Percentiles rank a stretch among this genome's conserved stretches.
phyloP scores from a whole-genome alignment of 495 filamentous ascomycete genomes.

The Diplogelasinospora grovesii region DNA sequence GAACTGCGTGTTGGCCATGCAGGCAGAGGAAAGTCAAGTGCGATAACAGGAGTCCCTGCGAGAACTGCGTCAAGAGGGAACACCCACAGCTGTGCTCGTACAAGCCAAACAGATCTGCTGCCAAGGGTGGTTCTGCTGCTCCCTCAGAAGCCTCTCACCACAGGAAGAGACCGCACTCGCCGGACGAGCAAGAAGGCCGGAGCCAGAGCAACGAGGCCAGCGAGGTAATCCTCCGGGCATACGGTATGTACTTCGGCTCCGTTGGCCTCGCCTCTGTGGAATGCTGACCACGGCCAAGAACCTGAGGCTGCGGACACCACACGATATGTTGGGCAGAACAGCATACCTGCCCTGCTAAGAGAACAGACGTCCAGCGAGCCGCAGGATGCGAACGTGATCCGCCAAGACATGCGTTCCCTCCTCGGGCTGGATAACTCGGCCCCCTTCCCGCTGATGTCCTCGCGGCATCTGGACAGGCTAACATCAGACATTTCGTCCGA shows the following conservation, averaged over 20 bases:
- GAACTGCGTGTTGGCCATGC: slow-evolving; percentile 66
- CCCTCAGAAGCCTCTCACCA: slow-evolving; percentile 24
- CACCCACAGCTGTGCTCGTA: slow-evolving; percentile 67
- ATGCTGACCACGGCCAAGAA: slow-evolving; percentile 35
- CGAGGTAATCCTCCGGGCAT: slow-evolving; percentile 31
- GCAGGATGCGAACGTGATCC: slow-evolving; percentile 42
- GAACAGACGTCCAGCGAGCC: slow-evolving; percentile 48
- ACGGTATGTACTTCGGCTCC: slow-evolving; percentile 18
- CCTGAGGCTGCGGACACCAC: slow-evolving; percentile 56
- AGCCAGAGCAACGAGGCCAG: slow-evolving; percentile 35
- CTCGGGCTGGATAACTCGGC: slow-evolving; percentile 79
- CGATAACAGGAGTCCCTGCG: slow-evolving; percentile 65
- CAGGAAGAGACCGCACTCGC: slow-evolving; percentile 43
- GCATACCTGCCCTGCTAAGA: slow-evolving; percentile 59
- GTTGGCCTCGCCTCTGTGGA: neutral
- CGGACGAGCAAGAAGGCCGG: slow-evolving; percentile 30
- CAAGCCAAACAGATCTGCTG: slow-evolving; percentile 58
- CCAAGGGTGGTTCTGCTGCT: slow-evolving; percentile 30
- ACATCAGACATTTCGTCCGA: slow-evolving; percentile 63
- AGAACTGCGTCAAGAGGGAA: slow-evolving; percentile 67
- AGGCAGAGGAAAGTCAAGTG: slow-evolving; percentile 70
- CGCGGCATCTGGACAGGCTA: slow-evolving; percentile 61
- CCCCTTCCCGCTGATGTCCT: slow-evolving; percentile 77
- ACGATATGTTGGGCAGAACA: slow-evolving; percentile 61
- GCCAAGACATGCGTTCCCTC: slow-evolving; percentile 66